Evolutionary conservation across 257 asterid genomes (phyloP).

Genomic region (Nicotiana undulata): DNA sequence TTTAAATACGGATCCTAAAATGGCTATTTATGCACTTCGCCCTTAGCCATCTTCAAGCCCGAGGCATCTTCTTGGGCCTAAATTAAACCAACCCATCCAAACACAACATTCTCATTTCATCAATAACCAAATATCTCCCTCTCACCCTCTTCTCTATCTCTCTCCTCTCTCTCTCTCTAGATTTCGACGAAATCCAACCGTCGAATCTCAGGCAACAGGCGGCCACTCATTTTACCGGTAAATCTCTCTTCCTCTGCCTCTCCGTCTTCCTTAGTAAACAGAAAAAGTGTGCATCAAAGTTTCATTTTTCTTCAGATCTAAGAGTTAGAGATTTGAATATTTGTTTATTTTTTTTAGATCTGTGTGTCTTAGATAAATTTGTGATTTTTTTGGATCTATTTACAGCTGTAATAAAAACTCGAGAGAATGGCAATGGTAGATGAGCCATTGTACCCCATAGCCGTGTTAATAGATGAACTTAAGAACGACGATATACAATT

Average conservation of each 20-base stretch:
- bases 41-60: neutral
- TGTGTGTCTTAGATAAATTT: too few relatives aligned
- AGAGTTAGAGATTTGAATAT: neutral
- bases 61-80: neutral
- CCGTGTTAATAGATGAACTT: slow-evolving; percentile 84
- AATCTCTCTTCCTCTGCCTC: neutral
- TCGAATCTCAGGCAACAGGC: slow-evolving; percentile 29
- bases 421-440: slow-evolving; percentile 74
- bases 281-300: neutral
- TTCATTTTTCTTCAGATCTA: neutral
- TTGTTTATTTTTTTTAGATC: neutral
- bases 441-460: slow-evolving; percentile 93
- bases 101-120: slow-evolving; percentile 5
- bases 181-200: slow-evolving; percentile 9
- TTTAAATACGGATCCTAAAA: too few relatives aligned
- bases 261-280: neutral
- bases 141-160: neutral
- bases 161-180: neutral
- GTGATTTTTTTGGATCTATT: slow-evolving; percentile 1
- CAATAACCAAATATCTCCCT: neutral
- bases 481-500: slow-evolving; percentile 91
- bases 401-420: slow-evolving; percentile 10
- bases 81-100: neutral
- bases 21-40: too few relatives aligned
- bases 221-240: slow-evolving; percentile 36